These are phyloP conservation scores for Beauveria sp. DNA, from an alignment of 2,329 filamentous ascomycete genomes.

Conservation along the genomic window DNA sequence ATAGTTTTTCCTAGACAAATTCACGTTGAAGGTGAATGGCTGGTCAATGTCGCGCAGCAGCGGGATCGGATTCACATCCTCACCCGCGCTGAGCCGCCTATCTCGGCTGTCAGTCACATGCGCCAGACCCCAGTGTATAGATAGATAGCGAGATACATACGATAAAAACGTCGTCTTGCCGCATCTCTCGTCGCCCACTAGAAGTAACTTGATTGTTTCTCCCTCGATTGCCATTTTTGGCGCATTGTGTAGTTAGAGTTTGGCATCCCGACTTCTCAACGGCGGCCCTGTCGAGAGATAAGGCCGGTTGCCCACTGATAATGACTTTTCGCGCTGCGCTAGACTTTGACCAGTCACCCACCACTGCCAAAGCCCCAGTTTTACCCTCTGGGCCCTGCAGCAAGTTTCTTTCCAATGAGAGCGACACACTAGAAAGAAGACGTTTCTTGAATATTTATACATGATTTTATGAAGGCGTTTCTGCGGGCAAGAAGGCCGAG, in stretches of 20 bases:
- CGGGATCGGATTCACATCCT: constrained; percentile 34
- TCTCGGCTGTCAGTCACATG: constrained; percentile 2
- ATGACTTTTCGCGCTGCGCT: constrained; percentile 2
- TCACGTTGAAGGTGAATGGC: constrained; percentile 52
- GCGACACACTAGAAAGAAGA: background rate
- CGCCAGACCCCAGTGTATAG: background rate
- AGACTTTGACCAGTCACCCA: background rate
- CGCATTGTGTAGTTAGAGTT: constrained; percentile 5
- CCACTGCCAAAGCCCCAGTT: background rate
- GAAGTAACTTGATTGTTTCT: constrained; percentile 43
- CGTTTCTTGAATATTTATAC: background rate
- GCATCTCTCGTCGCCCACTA: constrained; percentile 52
- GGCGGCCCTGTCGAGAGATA: background rate
- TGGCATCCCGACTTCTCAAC: background rate
- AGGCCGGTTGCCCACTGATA: constrained; percentile 1
- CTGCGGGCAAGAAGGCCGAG: constrained; percentile 1
- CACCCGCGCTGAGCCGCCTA: constrained; percentile 45
- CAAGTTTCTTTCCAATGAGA: constrained; percentile 1
- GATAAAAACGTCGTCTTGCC: constrained; percentile 57
- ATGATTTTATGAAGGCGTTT: constrained; percentile 8
- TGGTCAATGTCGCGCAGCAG: constrained; percentile 52
- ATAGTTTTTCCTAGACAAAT: constrained; percentile 30
- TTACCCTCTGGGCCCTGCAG: constrained; percentile 3
- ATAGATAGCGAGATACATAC: constrained; percentile 32
- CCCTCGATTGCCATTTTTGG: constrained; percentile 33